Conservation (phyloP, 495 filamentous ascomycete species). For the Trypethelium eluteriae region DNA sequence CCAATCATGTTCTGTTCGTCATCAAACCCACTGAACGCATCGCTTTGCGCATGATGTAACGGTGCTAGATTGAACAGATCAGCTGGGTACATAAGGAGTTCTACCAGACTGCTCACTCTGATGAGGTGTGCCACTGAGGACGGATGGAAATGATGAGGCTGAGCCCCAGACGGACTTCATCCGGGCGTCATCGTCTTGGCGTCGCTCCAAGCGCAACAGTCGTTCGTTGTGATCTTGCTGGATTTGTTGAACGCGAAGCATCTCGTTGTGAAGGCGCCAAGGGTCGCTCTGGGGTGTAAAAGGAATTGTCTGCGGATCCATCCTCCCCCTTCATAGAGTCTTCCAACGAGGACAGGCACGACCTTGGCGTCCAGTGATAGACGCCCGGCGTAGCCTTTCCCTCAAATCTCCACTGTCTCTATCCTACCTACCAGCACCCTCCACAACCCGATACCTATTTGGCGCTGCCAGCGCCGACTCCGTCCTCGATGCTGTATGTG, state of each 20-base stretch:
- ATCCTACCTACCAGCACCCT: conserved; percentile 7
- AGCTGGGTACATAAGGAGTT: background rate
- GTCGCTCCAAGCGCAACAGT: conserved; percentile 68
- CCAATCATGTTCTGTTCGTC: conserved; percentile 64
- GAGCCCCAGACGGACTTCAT: conserved; percentile 80
- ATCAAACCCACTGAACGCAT: conserved; percentile 78
- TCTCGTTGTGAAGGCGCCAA: conserved; percentile 78
- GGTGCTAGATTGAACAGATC: conserved; percentile 49
- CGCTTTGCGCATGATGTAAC: conserved; percentile 61
- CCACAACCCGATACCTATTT: background rate
- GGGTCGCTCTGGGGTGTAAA: conserved; percentile 68
- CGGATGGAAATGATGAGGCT: conserved; percentile 70
- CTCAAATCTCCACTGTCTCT: background rate
- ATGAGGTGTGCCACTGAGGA: conserved; percentile 58
- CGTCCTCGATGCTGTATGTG: background rate
- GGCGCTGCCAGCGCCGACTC: background rate
- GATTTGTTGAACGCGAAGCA: conserved; percentile 70
- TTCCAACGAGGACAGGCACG: background rate
- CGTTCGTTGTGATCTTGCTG: conserved; percentile 78
- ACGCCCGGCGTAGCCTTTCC: conserved; percentile 6
- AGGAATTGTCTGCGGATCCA: conserved; percentile 56
- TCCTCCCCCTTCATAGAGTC: conserved; percentile 25
- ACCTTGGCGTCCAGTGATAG: conserved; percentile 8
- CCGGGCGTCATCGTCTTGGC: conserved; percentile 71
- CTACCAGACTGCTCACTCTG: conserved; percentile 53